Evolutionary conservation across 164 flowering plant genomes (phyloP).

Genomic region (Malania oleifera): DNA sequence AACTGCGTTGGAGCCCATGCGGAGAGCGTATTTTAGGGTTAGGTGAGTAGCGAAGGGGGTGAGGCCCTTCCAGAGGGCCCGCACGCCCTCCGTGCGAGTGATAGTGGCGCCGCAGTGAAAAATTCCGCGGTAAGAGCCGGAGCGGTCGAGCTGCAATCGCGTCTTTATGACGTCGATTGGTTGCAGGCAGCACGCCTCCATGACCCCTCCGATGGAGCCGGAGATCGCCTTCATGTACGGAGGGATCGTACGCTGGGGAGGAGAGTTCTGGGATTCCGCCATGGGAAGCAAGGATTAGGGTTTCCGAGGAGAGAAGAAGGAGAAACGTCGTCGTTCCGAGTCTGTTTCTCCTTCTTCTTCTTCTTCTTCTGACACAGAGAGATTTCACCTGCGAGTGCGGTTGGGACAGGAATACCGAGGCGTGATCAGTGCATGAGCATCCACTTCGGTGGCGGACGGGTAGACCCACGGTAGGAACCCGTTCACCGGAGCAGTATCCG

Average conservation of each 20-base stretch:
- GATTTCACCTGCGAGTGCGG: too few relatives aligned
- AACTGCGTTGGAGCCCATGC: constrained; percentile 96
- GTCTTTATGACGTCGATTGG: constrained; percentile 98
- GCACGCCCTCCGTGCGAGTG: constrained; percentile 60
- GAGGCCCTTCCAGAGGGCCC: constrained; percentile 95
- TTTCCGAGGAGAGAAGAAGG: background rate
- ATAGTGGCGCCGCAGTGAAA: constrained; percentile 79
- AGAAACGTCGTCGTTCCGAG: background rate
- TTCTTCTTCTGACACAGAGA: background rate
- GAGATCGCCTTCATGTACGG: constrained; percentile 90
- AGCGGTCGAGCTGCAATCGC: constrained; percentile 77
- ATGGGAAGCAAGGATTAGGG: background rate
- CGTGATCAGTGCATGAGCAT: too few relatives aligned
- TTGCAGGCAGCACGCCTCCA: constrained; percentile 86
- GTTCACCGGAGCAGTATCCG: too few relatives aligned
- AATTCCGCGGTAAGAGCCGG: constrained; percentile 74
- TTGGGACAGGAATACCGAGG: too few relatives aligned
- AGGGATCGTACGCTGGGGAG: constrained; percentile 38
- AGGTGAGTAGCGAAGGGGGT: constrained; percentile 96
- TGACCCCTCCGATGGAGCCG: constrained; percentile 82
- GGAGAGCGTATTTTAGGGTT: constrained; percentile 80
- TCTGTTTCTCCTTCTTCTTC: background rate
- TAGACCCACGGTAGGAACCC: too few relatives aligned
- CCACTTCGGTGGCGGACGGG: too few relatives aligned
- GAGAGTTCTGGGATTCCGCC: background rate